Percentiles rank a stretch among this genome's conserved stretches.
phyloP scores from a whole-genome alignment of 495 filamentous ascomycete species.

The Lichenothelia convexa region DNA sequence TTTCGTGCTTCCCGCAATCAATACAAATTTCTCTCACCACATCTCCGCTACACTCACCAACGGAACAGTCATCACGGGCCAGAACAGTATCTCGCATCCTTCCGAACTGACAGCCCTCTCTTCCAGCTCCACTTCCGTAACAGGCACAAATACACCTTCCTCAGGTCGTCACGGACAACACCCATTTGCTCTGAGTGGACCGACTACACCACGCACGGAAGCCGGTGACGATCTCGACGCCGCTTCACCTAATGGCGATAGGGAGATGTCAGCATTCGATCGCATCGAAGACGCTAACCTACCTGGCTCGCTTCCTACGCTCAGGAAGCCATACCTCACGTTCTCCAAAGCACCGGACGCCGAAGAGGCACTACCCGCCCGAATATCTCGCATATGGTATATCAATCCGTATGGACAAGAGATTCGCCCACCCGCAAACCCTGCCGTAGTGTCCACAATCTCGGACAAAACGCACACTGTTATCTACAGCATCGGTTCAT shows the following conservation, averaged over 20 bases:
- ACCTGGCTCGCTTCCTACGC: slow-evolving; percentile 61
- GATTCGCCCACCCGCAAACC: slow-evolving; percentile 65
- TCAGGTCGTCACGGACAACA: too few species aligned
- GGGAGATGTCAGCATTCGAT: too few species aligned
- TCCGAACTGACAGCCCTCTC: slow-evolving; percentile 31
- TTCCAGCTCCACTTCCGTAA: too few species aligned
- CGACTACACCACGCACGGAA: slow-evolving; percentile 11
- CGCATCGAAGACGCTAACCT: slow-evolving; percentile 71
- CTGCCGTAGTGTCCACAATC: slow-evolving; percentile 53
- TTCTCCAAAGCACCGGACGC: slow-evolving; percentile 52
- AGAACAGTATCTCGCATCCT: slow-evolving; percentile 86
- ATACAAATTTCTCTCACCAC: slow-evolving; percentile 85
- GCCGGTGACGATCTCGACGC: slow-evolving; percentile 15
- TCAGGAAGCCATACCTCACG: slow-evolving; percentile 59
- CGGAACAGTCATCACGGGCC: slow-evolving; percentile 67
- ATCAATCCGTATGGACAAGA: slow-evolving; percentile 93
- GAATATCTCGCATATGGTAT: slow-evolving; percentile 80
- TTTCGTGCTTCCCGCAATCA: slow-evolving; percentile 72
- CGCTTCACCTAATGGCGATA: too few species aligned
- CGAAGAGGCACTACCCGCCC: slow-evolving; percentile 52
- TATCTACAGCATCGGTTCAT: slow-evolving; percentile 75
- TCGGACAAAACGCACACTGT: slow-evolving; percentile 41
- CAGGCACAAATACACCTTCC: too few species aligned
- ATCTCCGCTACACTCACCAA: slow-evolving; percentile 68
- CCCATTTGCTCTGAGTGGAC: slow-evolving; percentile 24